Evolutionary conservation across 2,329 filamentous ascomycete species (phyloP), one percentile per base, ranked within the genome.

Genomic region (Fusarium fracticaudum): DNA sequence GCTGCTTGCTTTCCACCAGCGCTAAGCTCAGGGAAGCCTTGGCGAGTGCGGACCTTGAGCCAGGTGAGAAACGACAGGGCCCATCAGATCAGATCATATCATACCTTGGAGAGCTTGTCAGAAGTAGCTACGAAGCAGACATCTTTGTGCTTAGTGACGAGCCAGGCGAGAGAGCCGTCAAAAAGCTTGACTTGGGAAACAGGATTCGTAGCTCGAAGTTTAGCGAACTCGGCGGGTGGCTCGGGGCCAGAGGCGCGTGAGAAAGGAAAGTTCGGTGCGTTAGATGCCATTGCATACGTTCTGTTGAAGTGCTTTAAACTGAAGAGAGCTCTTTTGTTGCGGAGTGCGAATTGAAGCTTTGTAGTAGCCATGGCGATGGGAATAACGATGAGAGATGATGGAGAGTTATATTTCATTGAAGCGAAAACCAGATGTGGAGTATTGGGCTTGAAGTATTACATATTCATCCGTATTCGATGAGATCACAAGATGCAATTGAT

Each of bases 101-200:
- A 15, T 72, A 83, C 84, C 81, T 87, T 87, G 37, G 85, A 87
- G 22, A 87, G 78, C n/a, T 85, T 80, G 38, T 83, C 63, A 38
- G 86, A 84, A 1, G 84, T 85, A 9, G 86, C 80, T 1, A 87
- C 84, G 31, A 76, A 78, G 64, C 83, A 84, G 17, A 87, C 83
- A 72, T 87, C 85, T 53, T 84, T 81, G 73, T 87, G 82, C 76
- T 87, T 87, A 20, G 85, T 83, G 10, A 86, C 82, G 3, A 87
- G 78, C 86, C 86, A 88, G 10, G 85, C 83, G 20, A 82, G 71
- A 55, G 80, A 84, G n/a, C 83, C 84, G 72, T 87, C 86, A 66
- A 81, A 87, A 15, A 87, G 81, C 71, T 83, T 82, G 20, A 87
- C 84, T 62, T 79, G 76, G 0, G 86, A 86, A 10, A 87, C 80